phyloP scores from a whole-genome alignment of 768 basidiomycete species.

The Pleurotus tuoliensis region DNA sequence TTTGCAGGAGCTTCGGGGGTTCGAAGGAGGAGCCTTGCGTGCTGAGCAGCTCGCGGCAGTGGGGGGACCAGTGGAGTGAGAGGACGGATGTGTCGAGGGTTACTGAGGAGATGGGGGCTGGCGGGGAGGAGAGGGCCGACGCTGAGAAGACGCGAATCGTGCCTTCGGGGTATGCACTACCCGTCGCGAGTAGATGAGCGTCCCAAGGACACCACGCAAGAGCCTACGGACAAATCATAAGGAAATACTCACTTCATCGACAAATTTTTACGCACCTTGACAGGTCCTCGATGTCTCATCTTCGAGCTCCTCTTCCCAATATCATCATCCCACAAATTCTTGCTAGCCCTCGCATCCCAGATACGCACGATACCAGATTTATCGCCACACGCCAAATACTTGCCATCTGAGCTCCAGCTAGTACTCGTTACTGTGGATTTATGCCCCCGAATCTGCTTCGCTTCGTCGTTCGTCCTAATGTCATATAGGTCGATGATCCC shows the following conservation, averaged over 20 bases:
- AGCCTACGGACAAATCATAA: conserved; percentile 38
- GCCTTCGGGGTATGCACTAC: conserved; percentile 74
- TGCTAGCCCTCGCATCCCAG: conserved; percentile 61
- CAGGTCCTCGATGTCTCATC: conserved; percentile 65
- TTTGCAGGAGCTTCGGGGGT: conserved; percentile 9
- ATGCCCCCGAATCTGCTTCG: conserved; percentile 38
- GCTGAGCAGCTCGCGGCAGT: conserved; percentile 84
- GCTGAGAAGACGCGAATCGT: conserved; percentile 69
- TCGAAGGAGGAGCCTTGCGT: conserved; percentile 67
- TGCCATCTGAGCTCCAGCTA: conserved; percentile 72
- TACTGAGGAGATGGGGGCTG: conserved; percentile 51
- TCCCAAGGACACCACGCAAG: conserved; percentile 89
- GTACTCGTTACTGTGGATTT: conserved; percentile 73
- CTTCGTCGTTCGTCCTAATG: conserved; percentile 40
- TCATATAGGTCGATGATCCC: conserved; percentile 67
- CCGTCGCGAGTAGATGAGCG: conserved; percentile 67
- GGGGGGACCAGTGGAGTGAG: conserved; percentile 78
- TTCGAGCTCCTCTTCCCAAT: conserved; percentile 54
- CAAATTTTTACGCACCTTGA: conserved; percentile 32
- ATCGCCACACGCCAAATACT: conserved; percentile 79
- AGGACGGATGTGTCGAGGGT: conserved; percentile 71
- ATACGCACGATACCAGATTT: conserved; percentile 84
- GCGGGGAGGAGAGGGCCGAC: conserved; percentile 22
- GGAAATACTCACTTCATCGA: neutral
- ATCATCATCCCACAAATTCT: conserved; percentile 22